Evolutionary conservation across 495 filamentous ascomycete species (phyloP), one percentile per base, ranked within the genome.

Genomic region (Aspergillus ellipticus): DNA sequence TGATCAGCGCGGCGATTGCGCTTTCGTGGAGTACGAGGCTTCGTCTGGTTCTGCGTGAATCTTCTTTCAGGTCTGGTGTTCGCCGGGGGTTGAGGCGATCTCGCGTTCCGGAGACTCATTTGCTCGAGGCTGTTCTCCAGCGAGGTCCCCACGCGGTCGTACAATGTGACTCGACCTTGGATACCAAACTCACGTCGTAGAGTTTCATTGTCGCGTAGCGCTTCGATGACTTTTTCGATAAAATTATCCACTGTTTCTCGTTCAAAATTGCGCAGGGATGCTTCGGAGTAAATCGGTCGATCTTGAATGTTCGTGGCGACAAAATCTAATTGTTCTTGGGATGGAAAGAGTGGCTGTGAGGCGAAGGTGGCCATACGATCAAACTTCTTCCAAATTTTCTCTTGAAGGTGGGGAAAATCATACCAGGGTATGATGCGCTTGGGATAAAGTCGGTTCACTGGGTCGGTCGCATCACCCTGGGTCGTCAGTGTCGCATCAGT

Each of bases 191-290:
- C 53, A 20, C 46, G 51, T 48, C 35, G 42, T 54, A 66, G 51
- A 31, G 28, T 13, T 59, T 63, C 47, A 64, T 68, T 42, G 22
- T 54, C 62, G 59, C 42, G 57, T 20, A 68, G 63, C 11, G 49
- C 55, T n/a, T 68, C 29, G 33, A 66, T 53, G 26, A 64, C 42
- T 22, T 42, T 59, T 59, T 66, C 54, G 22, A 66, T 53, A 66
- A 68, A 61, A 37, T 62, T 64, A 59, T 66, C 61, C 37, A 65
- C 56, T 2, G 59, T 64, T 19, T 66, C 61, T 59, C 61, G 57
- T 57, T 68, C 53, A 56, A 66, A 65, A 57, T 65, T 63, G 20
- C 54, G 63, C 33, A 65, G 55, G 22, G 59, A 60, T 19, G 57
- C 51, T 57, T 69, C 61, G 21, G 59, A 69, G 55, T 69, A 66